Conservation (phyloP, 768 basidiomycete genomes). For the Daedaleopsis sinensis region DNA sequence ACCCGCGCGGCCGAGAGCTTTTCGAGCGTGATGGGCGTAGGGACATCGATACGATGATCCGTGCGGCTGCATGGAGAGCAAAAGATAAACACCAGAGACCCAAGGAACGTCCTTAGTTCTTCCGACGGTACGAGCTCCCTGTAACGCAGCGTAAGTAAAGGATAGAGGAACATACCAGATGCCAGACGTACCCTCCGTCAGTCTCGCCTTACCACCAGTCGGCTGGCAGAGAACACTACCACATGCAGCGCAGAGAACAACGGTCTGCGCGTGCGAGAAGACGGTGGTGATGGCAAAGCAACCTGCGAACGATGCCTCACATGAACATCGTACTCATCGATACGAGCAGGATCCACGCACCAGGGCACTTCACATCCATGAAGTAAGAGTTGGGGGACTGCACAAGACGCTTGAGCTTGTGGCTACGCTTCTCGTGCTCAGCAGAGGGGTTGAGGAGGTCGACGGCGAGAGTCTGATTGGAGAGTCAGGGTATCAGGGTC, state of each 20-base stretch:
- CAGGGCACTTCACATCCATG: slow-evolving; percentile 99
- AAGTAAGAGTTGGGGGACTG: slow-evolving; percentile 99
- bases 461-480: slow-evolving; percentile 84
- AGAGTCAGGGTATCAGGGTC: not conserved
- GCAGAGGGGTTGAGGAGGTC: slow-evolving; percentile 96
- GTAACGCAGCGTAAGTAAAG: slow-evolving; percentile 20
- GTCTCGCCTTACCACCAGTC: slow-evolving; percentile 95
- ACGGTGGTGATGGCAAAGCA: slow-evolving; percentile 96
- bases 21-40: slow-evolving; percentile 22
- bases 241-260: slow-evolving; percentile 93
- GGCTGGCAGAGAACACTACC: slow-evolving; percentile 96
- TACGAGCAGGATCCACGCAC: slow-evolving; percentile 44
- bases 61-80: slow-evolving; percentile 18
- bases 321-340: slow-evolving; percentile 19
- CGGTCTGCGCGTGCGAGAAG: slow-evolving; percentile 99
- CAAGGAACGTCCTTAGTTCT: slow-evolving; percentile 56
- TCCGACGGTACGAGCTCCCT: slow-evolving; percentile 99
- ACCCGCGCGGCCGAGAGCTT: slow-evolving; percentile 22
- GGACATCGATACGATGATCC: slow-evolving; percentile 18
- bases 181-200: slow-evolving; percentile 86
- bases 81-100: slow-evolving; percentile 12
- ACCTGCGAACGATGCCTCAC: slow-evolving; percentile 45
- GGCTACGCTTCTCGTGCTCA: slow-evolving; percentile 83
- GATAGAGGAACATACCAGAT: slow-evolving; percentile 9
- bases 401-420: slow-evolving; percentile 99